phyloP scores from a whole-genome alignment of 2,329 filamentous ascomycete species.

The Colletotrichum shisoi region DNA sequence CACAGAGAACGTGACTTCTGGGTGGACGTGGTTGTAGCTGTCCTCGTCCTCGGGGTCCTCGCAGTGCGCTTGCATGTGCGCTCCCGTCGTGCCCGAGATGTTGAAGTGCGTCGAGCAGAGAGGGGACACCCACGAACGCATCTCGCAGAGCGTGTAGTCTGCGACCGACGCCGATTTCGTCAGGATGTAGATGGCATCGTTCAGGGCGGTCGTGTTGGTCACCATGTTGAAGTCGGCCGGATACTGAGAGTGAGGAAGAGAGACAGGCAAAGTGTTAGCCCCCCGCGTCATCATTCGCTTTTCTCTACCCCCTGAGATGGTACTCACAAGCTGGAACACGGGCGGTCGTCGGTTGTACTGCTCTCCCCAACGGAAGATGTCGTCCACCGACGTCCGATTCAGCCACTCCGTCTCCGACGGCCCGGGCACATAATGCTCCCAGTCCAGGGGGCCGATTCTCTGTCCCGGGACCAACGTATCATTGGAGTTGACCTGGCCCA shows the following conservation, averaged over 20 bases:
- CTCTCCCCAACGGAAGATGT: constrained; percentile 73
- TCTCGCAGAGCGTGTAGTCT: constrained; percentile 72
- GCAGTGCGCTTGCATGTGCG: constrained; percentile 68
- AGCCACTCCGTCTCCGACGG: constrained; percentile 51
- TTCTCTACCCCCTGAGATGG: constrained; percentile 21
- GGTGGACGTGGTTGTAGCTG: constrained; percentile 60
- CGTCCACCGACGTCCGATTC: constrained; percentile 69
- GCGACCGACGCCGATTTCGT: constrained; percentile 54
- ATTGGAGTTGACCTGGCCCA: constrained; percentile 45
- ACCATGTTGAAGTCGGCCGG: constrained; percentile 73
- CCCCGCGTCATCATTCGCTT: not conserved
- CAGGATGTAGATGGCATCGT: constrained; percentile 71
- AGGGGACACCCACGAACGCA: constrained; percentile 69
- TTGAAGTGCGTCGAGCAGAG: constrained; percentile 71
- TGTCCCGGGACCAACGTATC: constrained; percentile 48
- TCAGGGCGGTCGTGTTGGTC: constrained; percentile 59
- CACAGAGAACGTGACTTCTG: constrained; percentile 45
- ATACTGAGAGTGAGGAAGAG: constrained; percentile 47
- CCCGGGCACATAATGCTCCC: constrained; percentile 51
- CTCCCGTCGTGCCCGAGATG: constrained; percentile 65
- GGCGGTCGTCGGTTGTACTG: constrained; percentile 61
- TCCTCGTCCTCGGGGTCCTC: constrained; percentile 62
- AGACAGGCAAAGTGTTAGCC: not conserved
- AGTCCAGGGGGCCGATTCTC: constrained; percentile 48
- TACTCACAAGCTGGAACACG: constrained; percentile 58